A percentile compares a stretch with the other conserved stretches of the same genome.
Evolutionary conservation across 148 eudicot genomes (phyloP).

Genomic region (Camellia lanceoleosa): DNA sequence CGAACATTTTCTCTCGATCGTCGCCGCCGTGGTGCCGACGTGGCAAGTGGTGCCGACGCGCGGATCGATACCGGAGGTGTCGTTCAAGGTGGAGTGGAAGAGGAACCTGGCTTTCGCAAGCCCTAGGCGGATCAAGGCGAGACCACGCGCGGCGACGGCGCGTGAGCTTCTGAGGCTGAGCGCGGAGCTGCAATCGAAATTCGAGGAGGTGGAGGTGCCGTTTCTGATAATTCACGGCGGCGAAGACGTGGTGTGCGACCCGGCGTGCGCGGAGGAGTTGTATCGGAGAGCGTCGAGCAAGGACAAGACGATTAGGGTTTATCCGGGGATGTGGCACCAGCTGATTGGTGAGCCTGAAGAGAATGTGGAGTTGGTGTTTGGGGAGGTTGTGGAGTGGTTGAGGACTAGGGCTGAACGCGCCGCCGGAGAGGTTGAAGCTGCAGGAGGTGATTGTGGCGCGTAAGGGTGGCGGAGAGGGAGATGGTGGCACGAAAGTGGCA

Average conservation of each 20-base stretch:
- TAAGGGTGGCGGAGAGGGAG: not conserved
- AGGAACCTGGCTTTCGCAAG: slow-evolving; percentile 72
- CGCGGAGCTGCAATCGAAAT: slow-evolving; percentile 62
- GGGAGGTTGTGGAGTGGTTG: slow-evolving; percentile 80
- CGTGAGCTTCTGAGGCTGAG: slow-evolving; percentile 74
- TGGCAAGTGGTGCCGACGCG: slow-evolving; percentile 94
- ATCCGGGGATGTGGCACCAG: slow-evolving; percentile 97
- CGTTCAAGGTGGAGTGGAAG: slow-evolving; percentile 95
- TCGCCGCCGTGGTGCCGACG: slow-evolving; percentile 64
- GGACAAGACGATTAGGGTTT: slow-evolving; percentile 77
- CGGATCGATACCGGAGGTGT: slow-evolving; percentile 75
- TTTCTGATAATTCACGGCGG: slow-evolving; percentile 78
- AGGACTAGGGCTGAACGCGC: slow-evolving; percentile 50
- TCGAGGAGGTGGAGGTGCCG: slow-evolving; percentile 61
- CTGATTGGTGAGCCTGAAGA: slow-evolving; percentile 75
- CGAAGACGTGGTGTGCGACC: slow-evolving; percentile 79
- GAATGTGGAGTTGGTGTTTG: slow-evolving; percentile 73
- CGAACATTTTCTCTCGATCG: slow-evolving; percentile 67
- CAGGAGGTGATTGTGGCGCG: not conserved
- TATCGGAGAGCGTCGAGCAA: slow-evolving; percentile 58
- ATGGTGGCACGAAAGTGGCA: too few species aligned
- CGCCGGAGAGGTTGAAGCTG: not conserved
- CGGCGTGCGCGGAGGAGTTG: slow-evolving; percentile 73
- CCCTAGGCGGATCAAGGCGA: slow-evolving; percentile 57
- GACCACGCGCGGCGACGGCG: slow-evolving; percentile 91